Evolutionary conservation across 208 protist genomes (phyloP).

Genomic region (Crithidia bombi): DNA sequence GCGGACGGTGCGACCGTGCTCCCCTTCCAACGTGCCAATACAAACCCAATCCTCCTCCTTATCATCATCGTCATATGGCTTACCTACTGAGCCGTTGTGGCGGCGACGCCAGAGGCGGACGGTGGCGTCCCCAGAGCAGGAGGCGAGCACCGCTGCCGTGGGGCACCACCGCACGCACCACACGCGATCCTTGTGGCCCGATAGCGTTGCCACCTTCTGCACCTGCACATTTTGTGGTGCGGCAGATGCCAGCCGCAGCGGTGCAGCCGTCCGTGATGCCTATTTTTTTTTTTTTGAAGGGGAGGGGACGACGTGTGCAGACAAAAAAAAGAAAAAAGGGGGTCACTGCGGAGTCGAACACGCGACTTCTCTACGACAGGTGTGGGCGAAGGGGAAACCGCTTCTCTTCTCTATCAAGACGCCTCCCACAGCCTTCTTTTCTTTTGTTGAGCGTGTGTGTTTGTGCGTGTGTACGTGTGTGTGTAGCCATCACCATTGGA

Average conservation of each 20-base stretch:
- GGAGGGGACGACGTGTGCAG: too few relatives aligned
- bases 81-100: background rate
- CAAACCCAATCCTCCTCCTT: constrained; percentile 44
- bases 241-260: constrained; percentile 23
- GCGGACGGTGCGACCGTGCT: constrained; percentile 79
- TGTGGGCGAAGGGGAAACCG: too few relatives aligned
- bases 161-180: constrained; percentile 90
- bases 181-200: constrained; percentile 75
- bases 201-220: constrained; percentile 48
- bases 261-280: constrained; percentile 13
- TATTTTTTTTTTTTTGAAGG: background rate
- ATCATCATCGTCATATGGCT: background rate
- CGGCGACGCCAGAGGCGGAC: constrained; percentile 68
- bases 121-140: constrained; percentile 70
- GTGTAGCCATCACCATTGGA: too few relatives aligned
- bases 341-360: too few relatives aligned
- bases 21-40: constrained; percentile 62
- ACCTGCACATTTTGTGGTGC: constrained; percentile 26
- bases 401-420: too few relatives aligned
- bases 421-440: too few relatives aligned
- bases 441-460: too few relatives aligned
- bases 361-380: too few relatives aligned
- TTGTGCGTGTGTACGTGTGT: too few relatives aligned
- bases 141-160: constrained; percentile 67
- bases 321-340: background rate